phyloP scores from a whole-genome alignment of 495 filamentous ascomycete species.

The Apiosordaria backusii region DNA sequence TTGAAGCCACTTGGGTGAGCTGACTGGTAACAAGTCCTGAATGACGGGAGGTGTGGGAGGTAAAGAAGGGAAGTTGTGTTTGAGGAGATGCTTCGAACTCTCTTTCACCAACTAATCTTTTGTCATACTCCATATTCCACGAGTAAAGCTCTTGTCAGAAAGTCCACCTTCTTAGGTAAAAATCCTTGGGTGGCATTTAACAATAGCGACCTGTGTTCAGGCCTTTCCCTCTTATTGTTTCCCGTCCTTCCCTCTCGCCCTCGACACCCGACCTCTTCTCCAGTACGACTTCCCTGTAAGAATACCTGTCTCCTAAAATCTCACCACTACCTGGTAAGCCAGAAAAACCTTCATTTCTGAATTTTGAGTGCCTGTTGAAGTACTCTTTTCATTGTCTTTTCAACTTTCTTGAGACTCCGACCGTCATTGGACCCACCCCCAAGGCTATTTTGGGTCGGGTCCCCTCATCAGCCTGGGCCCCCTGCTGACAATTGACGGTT shows the following conservation, averaged over 20 bases:
- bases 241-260: background rate
- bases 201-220: background rate
- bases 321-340: background rate
- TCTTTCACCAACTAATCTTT: background rate
- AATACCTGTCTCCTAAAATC: background rate
- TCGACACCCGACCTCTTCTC: background rate
- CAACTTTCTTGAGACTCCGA: background rate
- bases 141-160: background rate
- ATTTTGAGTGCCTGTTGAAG: background rate
- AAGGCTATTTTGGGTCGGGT: slow-evolving; percentile 31
- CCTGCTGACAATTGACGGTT: slow-evolving; percentile 24
- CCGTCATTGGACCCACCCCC: slow-evolving; percentile 3
- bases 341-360: background rate
- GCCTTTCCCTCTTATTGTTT: background rate
- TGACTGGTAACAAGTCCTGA: background rate
- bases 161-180: background rate
- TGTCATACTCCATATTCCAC: background rate
- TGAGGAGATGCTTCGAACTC: too few relatives aligned
- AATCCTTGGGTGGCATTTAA: background rate
- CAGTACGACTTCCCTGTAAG: background rate
- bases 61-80: too few relatives aligned
- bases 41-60: too few relatives aligned
- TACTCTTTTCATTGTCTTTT: background rate
- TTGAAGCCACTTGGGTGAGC: background rate
- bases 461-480: slow-evolving; percentile 10